Evolutionary conservation across 306 rosid species (phyloP).

Genomic region (Vicia faba): DNA sequence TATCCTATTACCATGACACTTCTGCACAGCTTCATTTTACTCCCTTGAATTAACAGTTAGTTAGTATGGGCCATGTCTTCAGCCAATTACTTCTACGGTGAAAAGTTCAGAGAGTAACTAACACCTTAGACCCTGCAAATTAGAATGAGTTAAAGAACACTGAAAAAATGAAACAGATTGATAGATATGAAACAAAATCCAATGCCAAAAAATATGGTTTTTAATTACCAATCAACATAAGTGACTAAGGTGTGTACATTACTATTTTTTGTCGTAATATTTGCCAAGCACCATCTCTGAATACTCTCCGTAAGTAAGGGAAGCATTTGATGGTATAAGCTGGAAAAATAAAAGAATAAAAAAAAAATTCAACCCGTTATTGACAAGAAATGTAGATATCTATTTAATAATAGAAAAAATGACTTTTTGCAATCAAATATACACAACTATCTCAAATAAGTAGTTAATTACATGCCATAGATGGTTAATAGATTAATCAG

Average conservation of each 20-base stretch:
- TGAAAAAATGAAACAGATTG: slow-evolving; percentile 18
- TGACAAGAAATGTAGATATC: slow-evolving; percentile 1
- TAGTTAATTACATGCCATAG: no score
- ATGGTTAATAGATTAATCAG: no score
- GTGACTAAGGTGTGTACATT: slow-evolving; percentile 28
- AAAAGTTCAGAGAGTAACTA: background rate
- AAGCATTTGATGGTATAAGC: slow-evolving; percentile 67
- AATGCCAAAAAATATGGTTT: slow-evolving; percentile 1
- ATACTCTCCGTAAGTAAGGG: slow-evolving; percentile 88
- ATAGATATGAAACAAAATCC: slow-evolving; percentile 19
- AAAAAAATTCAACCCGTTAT: slow-evolving; percentile 11
- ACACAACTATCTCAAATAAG: background rate
- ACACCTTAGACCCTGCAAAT: slow-evolving; percentile 35
- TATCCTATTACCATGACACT: background rate
- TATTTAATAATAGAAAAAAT: background rate
- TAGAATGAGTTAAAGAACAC: slow-evolving; percentile 8
- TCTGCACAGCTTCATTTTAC: slow-evolving; percentile 19
- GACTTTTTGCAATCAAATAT: background rate
- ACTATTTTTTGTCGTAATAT: slow-evolving; percentile 64
- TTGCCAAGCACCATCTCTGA: slow-evolving; percentile 85
- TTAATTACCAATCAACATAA: slow-evolving; percentile 11
- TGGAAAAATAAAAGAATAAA: slow-evolving; percentile 29
- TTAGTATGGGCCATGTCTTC: slow-evolving; percentile 5
- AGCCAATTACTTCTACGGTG: slow-evolving; percentile 18
- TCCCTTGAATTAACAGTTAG: slow-evolving; percentile 26